Evolutionary conservation across 2,329 filamentous ascomycete genomes (phyloP).

Genomic region (Ceratocystis eucalypticola): DNA sequence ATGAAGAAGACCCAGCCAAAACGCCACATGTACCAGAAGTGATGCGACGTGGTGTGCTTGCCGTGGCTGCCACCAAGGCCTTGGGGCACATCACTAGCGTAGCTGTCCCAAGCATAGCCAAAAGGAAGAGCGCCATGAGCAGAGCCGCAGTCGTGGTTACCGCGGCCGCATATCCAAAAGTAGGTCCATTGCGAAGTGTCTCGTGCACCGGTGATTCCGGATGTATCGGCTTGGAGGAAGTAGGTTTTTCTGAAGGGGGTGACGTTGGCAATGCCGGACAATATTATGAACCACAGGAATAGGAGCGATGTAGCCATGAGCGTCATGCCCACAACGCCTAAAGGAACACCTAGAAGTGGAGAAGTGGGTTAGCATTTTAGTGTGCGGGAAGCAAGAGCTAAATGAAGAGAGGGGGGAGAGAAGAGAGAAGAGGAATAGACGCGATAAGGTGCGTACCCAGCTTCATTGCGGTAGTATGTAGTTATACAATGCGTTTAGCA

Average conservation of each 20-base stretch:
- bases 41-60: conserved; percentile 39
- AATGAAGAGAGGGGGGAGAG: not conserved
- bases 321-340: conserved; percentile 26
- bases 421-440: conserved; percentile 3
- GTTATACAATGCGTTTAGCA: not conserved
- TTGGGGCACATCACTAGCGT: conserved; percentile 32
- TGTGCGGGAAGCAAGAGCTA: not conserved
- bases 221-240: conserved; percentile 71
- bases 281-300: conserved; percentile 46
- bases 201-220: conserved; percentile 55
- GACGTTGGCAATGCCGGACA: conserved; percentile 38
- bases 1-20: conserved; percentile 91
- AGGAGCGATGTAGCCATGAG: conserved; percentile 40
- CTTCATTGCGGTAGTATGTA: not conserved
- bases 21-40: conserved; percentile 73
- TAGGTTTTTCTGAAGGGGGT: conserved; percentile 59
- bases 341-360: not conserved
- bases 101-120: conserved; percentile 53
- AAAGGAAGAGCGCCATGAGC: conserved; percentile 52
- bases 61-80: conserved; percentile 39
- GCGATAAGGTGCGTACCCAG: not conserved
- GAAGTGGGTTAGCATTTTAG: not conserved
- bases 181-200: conserved; percentile 72
- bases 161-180: conserved; percentile 64
- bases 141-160: conserved; percentile 50